Conservation (phyloP, 192 early-diverging fungal genomes). For the Umbelopsis sp. region DNA sequence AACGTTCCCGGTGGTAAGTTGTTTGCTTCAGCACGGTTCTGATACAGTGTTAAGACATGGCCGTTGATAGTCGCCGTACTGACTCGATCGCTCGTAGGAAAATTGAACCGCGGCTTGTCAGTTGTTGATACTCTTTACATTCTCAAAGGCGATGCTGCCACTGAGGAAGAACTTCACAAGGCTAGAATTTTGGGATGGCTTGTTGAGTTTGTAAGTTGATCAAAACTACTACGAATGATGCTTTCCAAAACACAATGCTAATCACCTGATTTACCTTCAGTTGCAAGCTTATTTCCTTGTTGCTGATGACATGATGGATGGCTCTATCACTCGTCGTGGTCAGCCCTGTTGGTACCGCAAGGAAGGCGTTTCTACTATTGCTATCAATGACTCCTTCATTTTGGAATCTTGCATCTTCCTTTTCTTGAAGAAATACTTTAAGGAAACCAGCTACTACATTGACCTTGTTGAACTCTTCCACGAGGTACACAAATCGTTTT, state of each 20-base stretch:
- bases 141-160: slow-evolving; percentile 72
- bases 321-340: slow-evolving; percentile 92
- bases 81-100: slow-evolving; percentile 57
- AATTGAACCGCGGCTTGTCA: slow-evolving; percentile 97
- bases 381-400: slow-evolving; percentile 97
- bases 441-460: slow-evolving; percentile 79
- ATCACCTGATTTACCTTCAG: slow-evolving; percentile 45
- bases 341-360: slow-evolving; percentile 96
- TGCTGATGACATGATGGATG: slow-evolving; percentile 99
- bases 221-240: background rate
- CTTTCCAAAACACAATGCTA: background rate
- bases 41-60: background rate
- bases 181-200: slow-evolving; percentile 94
- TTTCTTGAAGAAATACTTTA: slow-evolving; percentile 94
- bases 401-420: slow-evolving; percentile 92
- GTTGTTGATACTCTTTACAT: slow-evolving; percentile 89
- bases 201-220: slow-evolving; percentile 78
- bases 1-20: slow-evolving; percentile 64
- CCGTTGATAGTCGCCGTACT: background rate
- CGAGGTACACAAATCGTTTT: slow-evolving; percentile 54
- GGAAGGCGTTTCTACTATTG: slow-evolving; percentile 82
- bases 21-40: background rate
- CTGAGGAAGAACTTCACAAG: slow-evolving; percentile 80
- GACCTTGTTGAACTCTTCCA: slow-evolving; percentile 95
- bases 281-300: slow-evolving; percentile 99